Base-by-base conservation (phyloP, 371 early-diverging fungal species). In the Mortierella sp. region DNA sequence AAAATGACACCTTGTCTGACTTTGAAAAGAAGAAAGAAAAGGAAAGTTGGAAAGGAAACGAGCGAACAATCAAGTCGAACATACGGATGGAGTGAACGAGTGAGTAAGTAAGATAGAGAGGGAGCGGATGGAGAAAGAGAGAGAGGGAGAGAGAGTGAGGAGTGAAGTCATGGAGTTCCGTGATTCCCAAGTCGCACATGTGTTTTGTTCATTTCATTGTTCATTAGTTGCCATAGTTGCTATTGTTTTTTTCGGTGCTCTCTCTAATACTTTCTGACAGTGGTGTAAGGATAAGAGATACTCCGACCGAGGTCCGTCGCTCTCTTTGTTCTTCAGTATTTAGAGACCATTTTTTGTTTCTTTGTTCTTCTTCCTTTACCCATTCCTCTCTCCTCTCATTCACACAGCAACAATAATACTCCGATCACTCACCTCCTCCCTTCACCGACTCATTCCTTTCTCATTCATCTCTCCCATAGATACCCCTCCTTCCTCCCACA, bases 291-390 rank as follows among this genome's bases (percentile, higher is more conserved):
- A 12, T n/a, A 56, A 56, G 56, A 7, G 27, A 32, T 65, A 38
- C 65, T 65, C 65, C 65, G 65, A 65, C 65, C 21, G 65, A 38
- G 65, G 65, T 63, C 35, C 38, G 60, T 60, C 16, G 35, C 75
- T 46, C 46, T 46, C 43, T 49, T 81, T 43, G 32, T 70, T 41
- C 18, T 38, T 71, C 72, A 49, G 48, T 55, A 76, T 56, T 76
- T 65, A 75, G 72, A 49, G 29, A 43, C 44, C 38, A 43, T 75
- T 74, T 55, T 63, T 68, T 74, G 8, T 49, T 29, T 70, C 63
- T 46, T 18, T 74, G 27, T 74, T 44, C 38, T 65, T 76, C 46
- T 65, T 60, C 60, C 56, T 43, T 35, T 41, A n/a, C 54, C 38
- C 75, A 18, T 51, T 63, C 48, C 27, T 43, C 32, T 60, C 35